A percentile compares a stretch with the other conserved stretches of the same genome.
Evolutionary conservation across 768 basidiomycete species (phyloP).

Genomic region (Termitomyces sp.): DNA sequence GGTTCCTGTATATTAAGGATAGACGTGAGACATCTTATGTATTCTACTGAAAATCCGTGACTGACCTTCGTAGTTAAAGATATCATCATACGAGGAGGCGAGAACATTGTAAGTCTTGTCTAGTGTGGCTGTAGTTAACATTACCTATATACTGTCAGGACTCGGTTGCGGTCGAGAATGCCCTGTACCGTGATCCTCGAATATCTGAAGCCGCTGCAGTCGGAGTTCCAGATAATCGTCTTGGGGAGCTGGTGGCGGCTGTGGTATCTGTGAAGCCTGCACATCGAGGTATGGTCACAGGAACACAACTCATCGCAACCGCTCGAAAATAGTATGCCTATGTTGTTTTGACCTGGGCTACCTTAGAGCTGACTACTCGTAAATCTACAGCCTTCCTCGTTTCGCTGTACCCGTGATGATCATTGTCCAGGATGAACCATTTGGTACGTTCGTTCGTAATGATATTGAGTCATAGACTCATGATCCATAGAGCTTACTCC

Average conservation of each 20-base stretch:
- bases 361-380: neutral
- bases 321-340: constrained; percentile 39
- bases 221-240: constrained; percentile 53
- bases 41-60: neutral
- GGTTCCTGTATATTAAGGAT: constrained; percentile 59
- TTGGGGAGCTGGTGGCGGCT: constrained; percentile 59
- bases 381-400: constrained; percentile 35
- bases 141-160: constrained; percentile 32
- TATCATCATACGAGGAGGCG: constrained; percentile 62
- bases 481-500: constrained; percentile 46
- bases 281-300: constrained; percentile 44
- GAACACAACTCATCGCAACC: constrained; percentile 42
- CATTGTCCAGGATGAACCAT: constrained; percentile 40
- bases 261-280: constrained; percentile 49
- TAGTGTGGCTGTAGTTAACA: neutral
- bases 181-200: constrained; percentile 51
- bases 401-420: constrained; percentile 66
- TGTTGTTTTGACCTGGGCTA: neutral
- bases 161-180: constrained; percentile 59
- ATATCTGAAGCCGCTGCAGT: constrained; percentile 56
- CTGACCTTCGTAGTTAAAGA: constrained; percentile 45
- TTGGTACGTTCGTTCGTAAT: constrained; percentile 28
- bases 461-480: neutral
- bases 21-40: constrained; percentile 31
- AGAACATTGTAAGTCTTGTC: constrained; percentile 48